Percentiles rank a stretch among this genome's conserved stretches.
Conservation (phyloP, 441 rosid genomes). For the Gossypium gossypioides region DNA sequence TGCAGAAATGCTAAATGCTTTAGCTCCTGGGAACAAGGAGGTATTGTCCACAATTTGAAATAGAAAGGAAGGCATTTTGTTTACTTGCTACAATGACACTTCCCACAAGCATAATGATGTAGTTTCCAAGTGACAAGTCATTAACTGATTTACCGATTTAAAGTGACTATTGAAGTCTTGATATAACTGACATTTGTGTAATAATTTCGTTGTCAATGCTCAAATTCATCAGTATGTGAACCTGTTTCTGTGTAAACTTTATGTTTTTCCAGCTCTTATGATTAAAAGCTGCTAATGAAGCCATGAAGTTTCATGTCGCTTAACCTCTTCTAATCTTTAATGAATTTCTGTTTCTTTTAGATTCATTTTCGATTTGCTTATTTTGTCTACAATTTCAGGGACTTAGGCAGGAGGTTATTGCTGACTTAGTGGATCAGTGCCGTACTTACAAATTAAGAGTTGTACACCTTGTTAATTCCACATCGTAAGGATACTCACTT, state of each 20-base stretch:
- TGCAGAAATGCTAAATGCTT: constrained; percentile 88
- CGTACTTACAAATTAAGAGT: constrained; percentile 93
- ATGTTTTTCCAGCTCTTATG: background rate
- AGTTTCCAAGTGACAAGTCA: background rate
- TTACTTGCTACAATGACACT: background rate
- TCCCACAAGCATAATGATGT: background rate
- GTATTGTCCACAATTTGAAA: constrained; percentile 29
- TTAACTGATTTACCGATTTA: background rate
- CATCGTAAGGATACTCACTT: constrained; percentile 56
- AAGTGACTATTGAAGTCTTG: background rate
- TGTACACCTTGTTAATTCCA: constrained; percentile 95
- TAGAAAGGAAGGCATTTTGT: constrained; percentile 1
- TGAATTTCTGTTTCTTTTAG: background rate
- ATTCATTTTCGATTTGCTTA: background rate
- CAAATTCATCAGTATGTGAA: background rate
- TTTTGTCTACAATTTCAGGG: constrained; percentile 41
- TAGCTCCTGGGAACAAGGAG: constrained; percentile 86
- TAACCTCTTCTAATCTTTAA: constrained; percentile 6
- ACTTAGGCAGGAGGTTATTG: constrained; percentile 88
- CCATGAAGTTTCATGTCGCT: background rate
- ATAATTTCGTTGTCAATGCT: background rate
- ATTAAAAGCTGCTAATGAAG: background rate
- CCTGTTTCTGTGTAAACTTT: background rate
- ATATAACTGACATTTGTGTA: background rate
- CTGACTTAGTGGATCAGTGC: constrained; percentile 94